Evolutionary conservation across 371 early-diverging fungal genomes (phyloP).

Genomic region (Nematocida sp.): DNA sequence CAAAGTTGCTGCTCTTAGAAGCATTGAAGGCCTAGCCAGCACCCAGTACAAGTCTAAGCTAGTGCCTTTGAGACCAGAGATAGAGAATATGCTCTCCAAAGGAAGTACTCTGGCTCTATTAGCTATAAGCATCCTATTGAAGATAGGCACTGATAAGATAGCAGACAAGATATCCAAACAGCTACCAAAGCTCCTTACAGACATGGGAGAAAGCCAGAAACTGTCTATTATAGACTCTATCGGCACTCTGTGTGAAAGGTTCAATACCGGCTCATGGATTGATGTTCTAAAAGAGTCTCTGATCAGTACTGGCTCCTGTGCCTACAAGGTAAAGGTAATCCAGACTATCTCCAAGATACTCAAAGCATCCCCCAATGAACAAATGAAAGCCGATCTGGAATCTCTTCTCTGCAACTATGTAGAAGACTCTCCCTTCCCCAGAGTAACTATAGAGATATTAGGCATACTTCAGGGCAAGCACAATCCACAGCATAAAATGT

Average conservation of each 20-base stretch:
- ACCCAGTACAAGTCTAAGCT: constrained; percentile 56
- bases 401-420: constrained; percentile 55
- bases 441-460: constrained; percentile 60
- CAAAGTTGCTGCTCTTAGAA: constrained; percentile 57
- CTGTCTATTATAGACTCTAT: constrained; percentile 58
- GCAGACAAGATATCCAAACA: constrained; percentile 53
- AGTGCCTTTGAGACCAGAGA: constrained; percentile 49
- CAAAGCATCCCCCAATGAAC: constrained; percentile 18
- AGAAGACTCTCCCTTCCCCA: constrained; percentile 62
- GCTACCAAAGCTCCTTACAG: constrained; percentile 52
- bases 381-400: constrained; percentile 31
- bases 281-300: constrained; percentile 55
- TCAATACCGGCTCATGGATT: constrained; percentile 45
- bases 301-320: constrained; percentile 34
- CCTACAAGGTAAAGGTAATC: constrained; percentile 60
- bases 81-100: constrained; percentile 56
- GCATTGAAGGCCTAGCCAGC: constrained; percentile 43
- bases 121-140: constrained; percentile 58
- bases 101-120: constrained; percentile 56
- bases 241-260: constrained; percentile 51
- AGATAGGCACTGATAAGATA: constrained; percentile 60
- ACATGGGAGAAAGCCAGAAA: constrained; percentile 58
- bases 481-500: constrained; percentile 47
- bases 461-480: constrained; percentile 53
- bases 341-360: constrained; percentile 46